Evolutionary conservation across 2,329 filamentous ascomycete genomes (phyloP).

Genomic region (Ophiostoma ulmi): DNA sequence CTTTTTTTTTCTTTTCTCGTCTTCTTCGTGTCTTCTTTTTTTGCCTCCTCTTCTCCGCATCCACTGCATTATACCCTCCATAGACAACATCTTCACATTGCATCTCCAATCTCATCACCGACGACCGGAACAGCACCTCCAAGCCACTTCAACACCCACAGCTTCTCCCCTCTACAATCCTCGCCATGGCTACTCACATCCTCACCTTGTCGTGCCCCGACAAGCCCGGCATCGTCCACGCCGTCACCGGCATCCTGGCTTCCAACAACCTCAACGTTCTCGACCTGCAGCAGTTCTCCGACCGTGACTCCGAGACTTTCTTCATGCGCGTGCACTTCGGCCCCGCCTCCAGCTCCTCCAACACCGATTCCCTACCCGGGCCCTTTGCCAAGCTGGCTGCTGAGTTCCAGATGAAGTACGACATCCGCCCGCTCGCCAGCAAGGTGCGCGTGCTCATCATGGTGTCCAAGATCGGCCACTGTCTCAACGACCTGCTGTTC

Average conservation of each 20-base stretch:
- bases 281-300: constrained; percentile 79
- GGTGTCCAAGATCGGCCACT: constrained; percentile 86
- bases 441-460: constrained; percentile 78
- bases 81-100: neutral
- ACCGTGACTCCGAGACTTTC: constrained; percentile 67
- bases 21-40: neutral
- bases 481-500: constrained; percentile 64
- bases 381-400: constrained; percentile 58
- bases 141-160: neutral
- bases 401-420: constrained; percentile 63
- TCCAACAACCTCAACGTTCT: constrained; percentile 72
- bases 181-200: constrained; percentile 53
- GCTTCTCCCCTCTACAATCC: constrained; percentile 21
- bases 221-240: constrained; percentile 78
- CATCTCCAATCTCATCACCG: neutral
- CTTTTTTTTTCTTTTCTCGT: neutral
- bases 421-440: constrained; percentile 61
- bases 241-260: constrained; percentile 73
- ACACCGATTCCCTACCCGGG: constrained; percentile 47
- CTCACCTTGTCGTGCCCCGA: constrained; percentile 80
- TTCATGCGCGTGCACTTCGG: constrained; percentile 87
- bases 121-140: neutral
- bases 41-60: neutral
- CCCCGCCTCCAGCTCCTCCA: constrained; percentile 47
- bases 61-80: neutral